These are phyloP conservation scores for Termitomyces sp. DNA, from an alignment of 768 basidiomycete species.

Conservation along the genomic window DNA sequence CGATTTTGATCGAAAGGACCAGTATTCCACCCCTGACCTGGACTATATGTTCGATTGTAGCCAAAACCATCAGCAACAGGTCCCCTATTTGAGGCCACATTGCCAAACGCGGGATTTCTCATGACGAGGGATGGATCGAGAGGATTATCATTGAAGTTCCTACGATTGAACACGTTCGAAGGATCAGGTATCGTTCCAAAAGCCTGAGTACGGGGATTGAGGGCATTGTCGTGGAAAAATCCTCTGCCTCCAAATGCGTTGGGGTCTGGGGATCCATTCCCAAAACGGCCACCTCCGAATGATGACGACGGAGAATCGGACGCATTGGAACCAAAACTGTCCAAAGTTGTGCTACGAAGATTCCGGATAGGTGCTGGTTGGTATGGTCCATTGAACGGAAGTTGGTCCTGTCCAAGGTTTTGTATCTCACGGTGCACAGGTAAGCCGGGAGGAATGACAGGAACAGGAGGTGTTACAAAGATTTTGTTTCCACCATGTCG, in stretches of 20 bases:
- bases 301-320: slow-evolving; percentile 74
- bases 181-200: slow-evolving; percentile 19
- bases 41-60: slow-evolving; percentile 26
- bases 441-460: slow-evolving; percentile 49
- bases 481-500: slow-evolving; percentile 50
- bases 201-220: slow-evolving; percentile 28
- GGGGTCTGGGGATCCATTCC: slow-evolving; percentile 68
- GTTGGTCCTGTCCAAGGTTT: slow-evolving; percentile 34
- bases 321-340: slow-evolving; percentile 54
- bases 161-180: slow-evolving; percentile 26
- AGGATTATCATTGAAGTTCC: slow-evolving; percentile 33
- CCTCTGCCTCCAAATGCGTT: slow-evolving; percentile 45
- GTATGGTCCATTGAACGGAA: slow-evolving; percentile 47
- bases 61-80: slow-evolving; percentile 34
- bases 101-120: slow-evolving; percentile 25
- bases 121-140: slow-evolving; percentile 28
- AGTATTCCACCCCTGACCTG: slow-evolving; percentile 20
- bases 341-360: slow-evolving; percentile 58
- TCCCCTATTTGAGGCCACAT: slow-evolving; percentile 23
- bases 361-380: slow-evolving; percentile 64
- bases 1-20: slow-evolving; percentile 13
- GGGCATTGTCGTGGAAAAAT: slow-evolving; percentile 27
- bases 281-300: slow-evolving; percentile 56
- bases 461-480: slow-evolving; percentile 50
- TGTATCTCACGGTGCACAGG: slow-evolving; percentile 37